A percentile compares a stretch with the other conserved stretches of the same genome.
Conservation (phyloP, 805 yeast species). For the Schizosaccharomyces octosporus region DNA sequence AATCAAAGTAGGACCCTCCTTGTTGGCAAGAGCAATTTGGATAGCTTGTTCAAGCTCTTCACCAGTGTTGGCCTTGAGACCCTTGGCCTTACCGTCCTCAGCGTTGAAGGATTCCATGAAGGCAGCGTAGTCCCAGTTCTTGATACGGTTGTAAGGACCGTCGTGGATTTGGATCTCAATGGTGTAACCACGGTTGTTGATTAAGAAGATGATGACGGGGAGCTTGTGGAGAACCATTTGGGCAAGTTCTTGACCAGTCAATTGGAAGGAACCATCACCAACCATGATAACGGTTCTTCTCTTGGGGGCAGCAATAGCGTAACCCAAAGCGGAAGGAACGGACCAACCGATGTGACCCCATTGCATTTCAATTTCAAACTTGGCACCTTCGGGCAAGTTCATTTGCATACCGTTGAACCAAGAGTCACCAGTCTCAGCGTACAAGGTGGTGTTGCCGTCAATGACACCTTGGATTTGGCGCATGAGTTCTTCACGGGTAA, state of each 20-base stretch:
- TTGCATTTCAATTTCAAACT: constrained; percentile 14
- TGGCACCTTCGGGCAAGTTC: constrained; percentile 29
- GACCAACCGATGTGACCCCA: constrained; percentile 45
- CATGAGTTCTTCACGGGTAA: constrained; percentile 17
- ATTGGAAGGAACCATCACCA: constrained; percentile 89
- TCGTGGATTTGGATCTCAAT: constrained; percentile 76
- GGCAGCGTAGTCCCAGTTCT: constrained; percentile 8
- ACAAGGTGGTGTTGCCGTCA: constrained; percentile 40
- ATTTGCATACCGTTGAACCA: constrained; percentile 54
- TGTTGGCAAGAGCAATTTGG: constrained; percentile 2
- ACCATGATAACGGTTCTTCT: constrained; percentile 47
- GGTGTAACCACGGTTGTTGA: constrained; percentile 75
- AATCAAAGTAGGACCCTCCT: constrained; percentile 4
- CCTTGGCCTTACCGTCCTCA: constrained; percentile 3
- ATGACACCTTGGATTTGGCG: constrained; percentile 18
- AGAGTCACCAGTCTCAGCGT: constrained; percentile 65
- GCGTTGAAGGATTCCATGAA: constrained; percentile 5
- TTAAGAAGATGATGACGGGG: constrained; percentile 42
- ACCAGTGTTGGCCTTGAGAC: background rate
- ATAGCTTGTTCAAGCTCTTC: background rate
- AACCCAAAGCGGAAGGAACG: constrained; percentile 66
- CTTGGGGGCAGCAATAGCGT: constrained; percentile 31
- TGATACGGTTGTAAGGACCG: constrained; percentile 4
- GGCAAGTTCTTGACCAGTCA: constrained; percentile 63
- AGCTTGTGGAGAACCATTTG: constrained; percentile 34